These are phyloP conservation scores for Nitzschia putrida DNA, from an alignment of 108 stramenopile species.

Conservation along the genomic window DNA sequence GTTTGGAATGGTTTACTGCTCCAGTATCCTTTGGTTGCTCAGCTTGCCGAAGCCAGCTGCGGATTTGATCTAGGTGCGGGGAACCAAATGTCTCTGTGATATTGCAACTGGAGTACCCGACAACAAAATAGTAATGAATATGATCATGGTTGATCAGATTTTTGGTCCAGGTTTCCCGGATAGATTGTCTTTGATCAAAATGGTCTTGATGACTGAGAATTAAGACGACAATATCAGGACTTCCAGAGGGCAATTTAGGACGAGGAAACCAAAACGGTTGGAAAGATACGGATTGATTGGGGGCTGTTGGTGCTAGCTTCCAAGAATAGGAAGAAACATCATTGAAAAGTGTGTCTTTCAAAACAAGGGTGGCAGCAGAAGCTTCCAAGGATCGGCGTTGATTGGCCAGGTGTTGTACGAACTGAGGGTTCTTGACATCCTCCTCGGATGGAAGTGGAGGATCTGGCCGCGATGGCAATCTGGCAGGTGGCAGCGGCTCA, in stretches of 20 bases:
- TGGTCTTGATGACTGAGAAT: slow-evolving; percentile 35
- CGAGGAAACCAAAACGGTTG: slow-evolving; percentile 7
- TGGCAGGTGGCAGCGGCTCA: too few relatives aligned
- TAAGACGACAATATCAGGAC: slow-evolving; percentile 20
- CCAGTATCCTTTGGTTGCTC: background rate
- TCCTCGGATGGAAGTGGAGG: too few relatives aligned
- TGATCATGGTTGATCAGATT: slow-evolving; percentile 1
- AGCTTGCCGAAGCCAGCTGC: background rate
- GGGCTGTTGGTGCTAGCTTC: slow-evolving; percentile 6
- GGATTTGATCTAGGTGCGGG: background rate
- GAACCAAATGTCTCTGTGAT: background rate
- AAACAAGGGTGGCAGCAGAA: background rate
- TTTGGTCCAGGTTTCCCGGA: slow-evolving; percentile 53
- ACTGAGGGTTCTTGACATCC: background rate
- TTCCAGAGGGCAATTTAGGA: slow-evolving; percentile 4
- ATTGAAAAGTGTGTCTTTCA: background rate
- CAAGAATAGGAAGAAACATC: background rate
- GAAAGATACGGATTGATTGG: slow-evolving; percentile 15
- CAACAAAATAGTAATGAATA: slow-evolving; percentile 33
- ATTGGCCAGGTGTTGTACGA: background rate
- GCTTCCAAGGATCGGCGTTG: background rate
- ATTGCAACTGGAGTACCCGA: slow-evolving; percentile 28
- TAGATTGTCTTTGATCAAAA: slow-evolving; percentile 38
- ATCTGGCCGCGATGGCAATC: too few relatives aligned
- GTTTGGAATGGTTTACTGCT: background rate